These are phyloP conservation scores for Dittrichia graveolens DNA, from an alignment of 129 eudicot genomes.

Conservation along the genomic window DNA sequence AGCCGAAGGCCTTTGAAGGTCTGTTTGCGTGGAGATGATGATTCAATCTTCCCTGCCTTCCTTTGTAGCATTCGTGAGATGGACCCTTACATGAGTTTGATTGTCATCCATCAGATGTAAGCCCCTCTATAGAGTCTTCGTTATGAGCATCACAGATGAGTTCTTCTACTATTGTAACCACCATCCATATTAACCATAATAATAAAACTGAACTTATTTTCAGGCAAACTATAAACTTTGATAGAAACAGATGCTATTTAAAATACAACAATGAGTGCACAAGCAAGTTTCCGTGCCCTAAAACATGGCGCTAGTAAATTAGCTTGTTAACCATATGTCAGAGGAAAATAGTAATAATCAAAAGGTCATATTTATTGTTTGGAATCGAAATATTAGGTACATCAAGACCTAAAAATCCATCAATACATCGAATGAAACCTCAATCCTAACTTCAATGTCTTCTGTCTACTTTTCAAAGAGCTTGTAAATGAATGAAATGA, in stretches of 20 bases:
- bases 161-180: neutral
- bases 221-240: neutral
- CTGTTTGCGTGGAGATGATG: too few relatives aligned
- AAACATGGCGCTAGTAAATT: slow-evolving; percentile 1
- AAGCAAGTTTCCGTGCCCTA: neutral
- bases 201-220: neutral
- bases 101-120: neutral
- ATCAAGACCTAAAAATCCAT: slow-evolving; percentile 11
- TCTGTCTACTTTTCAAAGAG: neutral
- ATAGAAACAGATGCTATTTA: neutral
- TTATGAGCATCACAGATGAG: neutral
- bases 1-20: too few relatives aligned
- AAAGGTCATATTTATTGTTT: neutral
- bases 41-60: too few relatives aligned
- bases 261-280: neutral
- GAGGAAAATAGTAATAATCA: neutral
- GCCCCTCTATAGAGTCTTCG: slow-evolving; percentile 1
- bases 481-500: neutral
- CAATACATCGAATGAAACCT: neutral
- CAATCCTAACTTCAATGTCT: slow-evolving; percentile 1
- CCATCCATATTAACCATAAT: neutral
- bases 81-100: too few relatives aligned
- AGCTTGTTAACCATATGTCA: neutral
- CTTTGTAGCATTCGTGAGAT: too few relatives aligned
- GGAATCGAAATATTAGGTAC: neutral